These are phyloP conservation scores for Herpotrichia juniperi DNA, from an alignment of 2,329 filamentous ascomycete genomes.

Conservation along the genomic window DNA sequence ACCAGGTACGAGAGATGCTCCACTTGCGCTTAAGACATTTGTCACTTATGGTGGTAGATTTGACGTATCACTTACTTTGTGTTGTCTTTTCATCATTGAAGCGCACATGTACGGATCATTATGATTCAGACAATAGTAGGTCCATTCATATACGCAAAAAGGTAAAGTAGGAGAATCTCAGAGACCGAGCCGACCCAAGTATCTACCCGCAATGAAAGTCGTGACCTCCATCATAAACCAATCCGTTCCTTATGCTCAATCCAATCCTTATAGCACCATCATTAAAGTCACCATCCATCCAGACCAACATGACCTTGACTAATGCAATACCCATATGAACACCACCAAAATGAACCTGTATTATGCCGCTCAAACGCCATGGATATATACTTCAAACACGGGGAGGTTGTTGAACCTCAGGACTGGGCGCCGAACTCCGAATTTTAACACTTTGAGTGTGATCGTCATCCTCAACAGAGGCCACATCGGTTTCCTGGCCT, in stretches of 20 bases:
- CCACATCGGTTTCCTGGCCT: slow-evolving; percentile 66
- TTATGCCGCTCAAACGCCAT: slow-evolving; percentile 6
- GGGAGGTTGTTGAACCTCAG: background rate
- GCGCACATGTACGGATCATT: too few relatives aligned
- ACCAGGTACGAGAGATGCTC: too few relatives aligned
- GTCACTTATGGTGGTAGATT: too few relatives aligned
- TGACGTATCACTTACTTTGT: too few relatives aligned
- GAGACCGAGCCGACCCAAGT: background rate
- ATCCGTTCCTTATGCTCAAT: background rate
- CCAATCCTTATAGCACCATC: background rate
- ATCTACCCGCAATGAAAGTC: background rate
- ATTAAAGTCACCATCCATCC: background rate
- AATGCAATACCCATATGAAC: background rate
- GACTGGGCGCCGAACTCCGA: slow-evolving; percentile 12
- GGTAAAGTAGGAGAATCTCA: background rate
- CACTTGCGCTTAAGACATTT: background rate
- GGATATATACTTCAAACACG: background rate
- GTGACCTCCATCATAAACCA: background rate
- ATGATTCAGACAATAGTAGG: background rate
- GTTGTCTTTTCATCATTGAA: too few relatives aligned
- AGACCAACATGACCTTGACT: background rate
- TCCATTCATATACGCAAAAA: background rate
- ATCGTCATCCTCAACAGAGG: slow-evolving; percentile 35
- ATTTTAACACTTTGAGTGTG: slow-evolving; percentile 38
- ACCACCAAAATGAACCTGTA: background rate